Evolutionary conservation across 345 rosid species (phyloP).

Genomic region (Excoecaria cochinchinensis): DNA sequence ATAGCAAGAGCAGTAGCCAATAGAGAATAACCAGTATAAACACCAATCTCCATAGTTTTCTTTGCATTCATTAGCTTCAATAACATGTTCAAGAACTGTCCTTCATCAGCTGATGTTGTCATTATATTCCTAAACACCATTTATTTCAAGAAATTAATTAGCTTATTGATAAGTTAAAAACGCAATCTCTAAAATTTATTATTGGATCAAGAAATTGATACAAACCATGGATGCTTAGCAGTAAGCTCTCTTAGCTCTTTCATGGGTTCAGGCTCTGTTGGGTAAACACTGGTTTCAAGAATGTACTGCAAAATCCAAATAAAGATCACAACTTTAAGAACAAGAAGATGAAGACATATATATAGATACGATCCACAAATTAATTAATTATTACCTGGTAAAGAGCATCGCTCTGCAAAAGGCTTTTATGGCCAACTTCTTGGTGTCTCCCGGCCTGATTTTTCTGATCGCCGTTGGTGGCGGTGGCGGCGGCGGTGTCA

Average conservation of each 20-base stretch:
- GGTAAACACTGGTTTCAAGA: conserved; percentile 96
- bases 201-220: conserved; percentile 1
- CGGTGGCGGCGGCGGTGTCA: neutral
- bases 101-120: conserved; percentile 98
- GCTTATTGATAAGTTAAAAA: too few species aligned
- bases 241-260: conserved; percentile 92
- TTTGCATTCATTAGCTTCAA: conserved; percentile 94
- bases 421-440: conserved; percentile 97
- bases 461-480: conserved; percentile 46
- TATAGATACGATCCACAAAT: neutral
- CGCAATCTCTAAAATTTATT: too few species aligned
- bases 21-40: conserved; percentile 97
- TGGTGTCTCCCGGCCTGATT: conserved; percentile 61
- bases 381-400: conserved; percentile 56
- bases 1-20: conserved; percentile 96
- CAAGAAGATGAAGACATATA: neutral
- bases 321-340: neutral
- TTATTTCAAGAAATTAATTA: neutral
- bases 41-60: conserved; percentile 99
- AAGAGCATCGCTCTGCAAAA: conserved; percentile 87
- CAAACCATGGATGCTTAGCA: conserved; percentile 92
- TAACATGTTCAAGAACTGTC: conserved; percentile 89
- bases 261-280: conserved; percentile 93
- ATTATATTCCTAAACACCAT: conserved; percentile 70
- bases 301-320: conserved; percentile 55